Base-by-base conservation (phyloP, 1,139 yeast species). In the Pichia sp. region DNA sequence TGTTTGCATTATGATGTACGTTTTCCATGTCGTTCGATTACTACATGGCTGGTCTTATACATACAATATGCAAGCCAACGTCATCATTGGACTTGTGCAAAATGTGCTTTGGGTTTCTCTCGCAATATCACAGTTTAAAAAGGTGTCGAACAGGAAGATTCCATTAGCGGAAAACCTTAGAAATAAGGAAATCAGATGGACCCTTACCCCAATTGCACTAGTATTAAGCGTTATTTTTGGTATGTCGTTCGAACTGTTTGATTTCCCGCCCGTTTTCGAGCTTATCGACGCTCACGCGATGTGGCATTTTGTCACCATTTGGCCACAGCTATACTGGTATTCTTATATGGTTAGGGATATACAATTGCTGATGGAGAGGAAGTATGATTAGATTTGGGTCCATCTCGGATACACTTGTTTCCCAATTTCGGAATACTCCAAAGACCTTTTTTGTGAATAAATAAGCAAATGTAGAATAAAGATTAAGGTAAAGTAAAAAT, bases 61-160 rank as follows among this genome's bases (percentile, higher is more conserved):
- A 1, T 91, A 91, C 59, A 91, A 91, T 62, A 91, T 91, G 97
- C 71, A 75, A 49, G 95, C 94, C 22, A 91, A 93, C 51, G 78
- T 91, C 2, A 58, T 71, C 2, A 71, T 86, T 36, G 98, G 96
- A 0, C 42, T 86, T 3, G 45, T 79, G 5, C 96, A 88, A 51
- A 84, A 87, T 56, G 46, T 71, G 6, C 49, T 67, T 24, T 73
- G 77, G 78, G 49, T 59, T 10, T 55, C 49, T 26, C 27, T 42
- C 6, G 30, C 46, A 3, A 16, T 28, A 13, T 14, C 13, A 6
- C 44, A 42, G n/a, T 44, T 40, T 17, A 41, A 26, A 10, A 31
- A 37, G 21, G 15, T 37, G 3, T 18, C 28, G 13, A 61, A 61
- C 34, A 51, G 66, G 5, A 38, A 64, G 18, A 22, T 37, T 5